A percentile compares a stretch with the other conserved stretches of the same genome.
Conservation (phyloP, 371 early-diverging fungal genomes). For the Mortierella sp. region DNA sequence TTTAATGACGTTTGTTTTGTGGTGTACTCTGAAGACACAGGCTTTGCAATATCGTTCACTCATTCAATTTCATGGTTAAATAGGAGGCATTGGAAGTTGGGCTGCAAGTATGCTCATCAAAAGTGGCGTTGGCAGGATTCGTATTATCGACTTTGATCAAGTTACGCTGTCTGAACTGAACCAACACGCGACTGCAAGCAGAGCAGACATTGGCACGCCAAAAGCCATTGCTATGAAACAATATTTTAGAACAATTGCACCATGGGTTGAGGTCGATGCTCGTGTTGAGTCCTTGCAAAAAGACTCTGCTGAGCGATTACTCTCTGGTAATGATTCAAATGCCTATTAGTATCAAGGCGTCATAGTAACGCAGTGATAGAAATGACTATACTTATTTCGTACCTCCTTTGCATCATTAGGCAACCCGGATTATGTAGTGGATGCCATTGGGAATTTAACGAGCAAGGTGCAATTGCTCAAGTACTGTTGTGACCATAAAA, state of each 20-base stretch:
- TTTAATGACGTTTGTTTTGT: not conserved
- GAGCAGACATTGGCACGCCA: constrained; percentile 33
- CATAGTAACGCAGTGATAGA: not conserved
- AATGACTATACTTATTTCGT: not conserved
- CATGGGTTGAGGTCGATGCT: constrained; percentile 49
- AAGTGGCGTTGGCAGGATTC: constrained; percentile 37
- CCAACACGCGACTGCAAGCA: constrained; percentile 38
- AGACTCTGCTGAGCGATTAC: constrained; percentile 30
- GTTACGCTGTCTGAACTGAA: constrained; percentile 24
- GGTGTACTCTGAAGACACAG: no score
- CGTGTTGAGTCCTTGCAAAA: constrained; percentile 30
- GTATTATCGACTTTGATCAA: constrained; percentile 42
- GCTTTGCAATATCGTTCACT: not conserved
- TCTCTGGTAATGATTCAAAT: constrained; percentile 20
- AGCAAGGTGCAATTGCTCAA: constrained; percentile 39
- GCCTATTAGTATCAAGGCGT: not conserved
- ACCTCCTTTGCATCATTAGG: constrained; percentile 5
- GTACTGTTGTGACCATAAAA: constrained; percentile 42
- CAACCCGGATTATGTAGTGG: constrained; percentile 46
- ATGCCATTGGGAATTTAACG: constrained; percentile 35
- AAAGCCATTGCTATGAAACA: constrained; percentile 40
- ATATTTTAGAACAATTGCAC: constrained; percentile 33
- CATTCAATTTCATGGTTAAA: not conserved
- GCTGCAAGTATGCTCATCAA: constrained; percentile 49
- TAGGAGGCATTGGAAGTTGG: constrained; percentile 46